Percentiles rank a stretch among this genome's conserved stretches.
These are phyloP conservation scores for Diaporthe caulivora DNA, from an alignment of 2,329 filamentous ascomycete species.

Conservation along the genomic window DNA sequence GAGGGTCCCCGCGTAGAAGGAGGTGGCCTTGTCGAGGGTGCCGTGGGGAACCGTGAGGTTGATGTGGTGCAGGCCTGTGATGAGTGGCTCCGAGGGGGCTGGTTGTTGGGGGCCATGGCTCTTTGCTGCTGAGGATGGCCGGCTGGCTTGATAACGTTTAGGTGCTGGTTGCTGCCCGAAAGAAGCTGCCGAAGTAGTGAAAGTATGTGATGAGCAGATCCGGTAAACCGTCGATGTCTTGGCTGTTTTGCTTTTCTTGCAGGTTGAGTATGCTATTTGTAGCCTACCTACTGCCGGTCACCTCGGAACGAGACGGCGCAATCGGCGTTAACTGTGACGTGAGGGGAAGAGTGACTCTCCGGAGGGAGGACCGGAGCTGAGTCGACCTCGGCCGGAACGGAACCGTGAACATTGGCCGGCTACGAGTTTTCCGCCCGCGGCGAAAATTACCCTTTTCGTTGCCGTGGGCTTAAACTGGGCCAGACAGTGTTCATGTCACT, in stretches of 20 bases:
- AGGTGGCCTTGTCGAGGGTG: conserved; percentile 62
- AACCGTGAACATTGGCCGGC: too few relatives aligned
- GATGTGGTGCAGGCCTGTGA: conserved; percentile 65
- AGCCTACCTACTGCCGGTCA: background rate
- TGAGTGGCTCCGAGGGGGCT: conserved; percentile 51
- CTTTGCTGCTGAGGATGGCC: background rate
- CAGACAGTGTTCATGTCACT: background rate
- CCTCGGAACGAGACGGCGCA: background rate
- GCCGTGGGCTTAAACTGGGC: background rate
- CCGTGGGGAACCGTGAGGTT: conserved; percentile 69
- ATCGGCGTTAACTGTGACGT: background rate
- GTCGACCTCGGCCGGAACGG: background rate
- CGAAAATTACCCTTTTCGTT: conserved; percentile 6
- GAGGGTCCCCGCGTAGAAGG: conserved; percentile 69
- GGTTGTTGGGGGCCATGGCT: background rate
- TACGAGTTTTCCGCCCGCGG: background rate
- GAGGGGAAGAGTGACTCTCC: conserved; percentile 8
- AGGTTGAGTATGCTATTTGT: background rate
- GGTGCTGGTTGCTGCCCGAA: background rate
- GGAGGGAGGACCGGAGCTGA: background rate
- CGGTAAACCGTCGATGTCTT: too few relatives aligned
- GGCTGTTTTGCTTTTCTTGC: background rate
- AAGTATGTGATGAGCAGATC: background rate
- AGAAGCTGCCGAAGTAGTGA: background rate
- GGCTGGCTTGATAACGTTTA: background rate